Base-by-base conservation (phyloP, 306 rosid genomes). In the Malus fusca region DNA sequence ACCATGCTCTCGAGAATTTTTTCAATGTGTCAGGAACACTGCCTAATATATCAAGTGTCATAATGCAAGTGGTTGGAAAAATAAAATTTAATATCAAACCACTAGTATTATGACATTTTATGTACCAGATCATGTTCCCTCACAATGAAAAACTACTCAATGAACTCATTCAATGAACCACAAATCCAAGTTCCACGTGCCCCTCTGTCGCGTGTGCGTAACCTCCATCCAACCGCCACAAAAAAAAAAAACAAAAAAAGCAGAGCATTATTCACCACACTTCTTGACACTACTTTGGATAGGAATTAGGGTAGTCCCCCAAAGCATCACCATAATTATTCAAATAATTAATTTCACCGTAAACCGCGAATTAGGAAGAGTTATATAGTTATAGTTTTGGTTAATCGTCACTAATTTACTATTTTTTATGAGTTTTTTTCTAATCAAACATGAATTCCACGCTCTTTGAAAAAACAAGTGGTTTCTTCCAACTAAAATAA, bases 81-180 rank as follows among this genome's bases (percentile, higher is more conserved):
- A 33, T 6, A 35, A 35, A 35, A 33, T 33, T 35, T 35, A 6
- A 33, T 35, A 35, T 35, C 8, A 1, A 35, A 35, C 2, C 2
- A 35, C 8, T 35, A 35, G 0, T 35, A 35, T 6, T 35, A 35
- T 35, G 2, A 35, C 8, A 35, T 35, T 35, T 35, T 8, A 8
- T 35, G 40, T 35, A 6, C 40, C 8, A 3, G 0, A 0, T 35
- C 2, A 35, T 35, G 2, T 35, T 35, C 40, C 40, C 8, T 0
- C 0, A 35, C 8, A 35, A 35, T 1, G 8, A 35, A 35, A 35
- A 35, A 1, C 2, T 35, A 35, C 40, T 35, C 40, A 35, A 6
- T 1, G 82, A 89, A 75, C 76, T 85, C 96, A 84, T 88, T 86
- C 87, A 73, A 73, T 75, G 43, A 31, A 62, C 74, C 30, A 22